phyloP scores from a whole-genome alignment of 768 basidiomycete genomes.

The Psilocybe subaeruginosa region DNA sequence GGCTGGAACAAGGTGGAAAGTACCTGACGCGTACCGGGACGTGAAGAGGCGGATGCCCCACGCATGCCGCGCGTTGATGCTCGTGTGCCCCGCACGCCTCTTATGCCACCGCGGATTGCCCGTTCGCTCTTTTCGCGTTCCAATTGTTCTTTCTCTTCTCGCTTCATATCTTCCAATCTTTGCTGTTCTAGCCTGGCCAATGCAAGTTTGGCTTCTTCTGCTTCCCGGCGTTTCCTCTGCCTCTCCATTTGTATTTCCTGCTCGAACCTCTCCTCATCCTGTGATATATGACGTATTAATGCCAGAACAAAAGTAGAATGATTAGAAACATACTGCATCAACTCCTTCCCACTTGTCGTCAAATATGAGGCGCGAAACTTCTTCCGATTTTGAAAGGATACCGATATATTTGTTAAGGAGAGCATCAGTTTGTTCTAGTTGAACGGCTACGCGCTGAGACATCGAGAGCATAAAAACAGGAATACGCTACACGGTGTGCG shows the following conservation, averaged over 20 bases:
- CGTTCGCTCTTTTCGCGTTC: constrained; percentile 52
- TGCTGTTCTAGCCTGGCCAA: constrained; percentile 50
- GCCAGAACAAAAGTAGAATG: background rate
- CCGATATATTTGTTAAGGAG: constrained; percentile 76
- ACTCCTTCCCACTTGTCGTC: constrained; percentile 80
- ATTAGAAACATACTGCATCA: constrained; percentile 54
- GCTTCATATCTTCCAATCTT: constrained; percentile 46
- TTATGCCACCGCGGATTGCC: constrained; percentile 54
- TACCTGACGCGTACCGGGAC: constrained; percentile 34
- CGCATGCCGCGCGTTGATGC: constrained; percentile 60
- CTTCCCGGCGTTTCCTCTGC: constrained; percentile 37
- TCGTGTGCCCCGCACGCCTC: constrained; percentile 75
- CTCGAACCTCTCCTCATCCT: constrained; percentile 66
- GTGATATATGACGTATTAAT: constrained; percentile 1
- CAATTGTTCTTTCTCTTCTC: constrained; percentile 40
- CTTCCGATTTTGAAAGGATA: constrained; percentile 72
- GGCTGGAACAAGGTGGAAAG: background rate
- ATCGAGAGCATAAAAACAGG: background rate
- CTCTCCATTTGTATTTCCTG: constrained; percentile 44
- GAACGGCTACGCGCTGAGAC: constrained; percentile 61
- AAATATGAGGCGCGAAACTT: constrained; percentile 67
- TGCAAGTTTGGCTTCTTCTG: constrained; percentile 50
- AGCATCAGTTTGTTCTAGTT: constrained; percentile 72
- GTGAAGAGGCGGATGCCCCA: constrained; percentile 29
- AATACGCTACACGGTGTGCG: background rate